Percentiles rank a stretch among this genome's conserved stretches.
Evolutionary conservation across 2,329 filamentous ascomycete species (phyloP).

Genomic region (Tolypocladium cylindrosporum): DNA sequence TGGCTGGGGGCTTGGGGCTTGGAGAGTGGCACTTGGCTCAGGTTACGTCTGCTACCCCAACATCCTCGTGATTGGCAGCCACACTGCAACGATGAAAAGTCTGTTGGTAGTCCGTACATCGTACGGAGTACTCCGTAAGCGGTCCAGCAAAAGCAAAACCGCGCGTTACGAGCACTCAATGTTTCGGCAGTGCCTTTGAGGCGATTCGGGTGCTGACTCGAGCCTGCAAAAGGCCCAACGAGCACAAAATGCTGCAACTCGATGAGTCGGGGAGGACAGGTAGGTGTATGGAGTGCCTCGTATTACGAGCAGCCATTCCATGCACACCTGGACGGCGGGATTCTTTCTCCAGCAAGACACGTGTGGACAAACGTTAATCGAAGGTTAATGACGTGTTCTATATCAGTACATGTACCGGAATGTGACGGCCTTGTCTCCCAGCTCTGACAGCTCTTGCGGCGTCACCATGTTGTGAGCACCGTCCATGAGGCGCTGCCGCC

Average conservation of each 20-base stretch:
- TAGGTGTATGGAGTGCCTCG: background rate
- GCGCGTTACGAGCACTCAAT: background rate
- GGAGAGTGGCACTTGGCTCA: background rate
- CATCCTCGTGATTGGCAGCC: background rate
- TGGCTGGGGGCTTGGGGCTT: background rate
- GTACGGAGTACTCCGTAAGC: background rate
- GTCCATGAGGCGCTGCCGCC: constrained; percentile 33
- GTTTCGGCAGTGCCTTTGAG: background rate
- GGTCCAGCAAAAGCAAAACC: background rate
- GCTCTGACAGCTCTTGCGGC: constrained; percentile 38
- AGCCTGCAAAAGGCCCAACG: background rate
- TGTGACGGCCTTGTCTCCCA: constrained; percentile 49
- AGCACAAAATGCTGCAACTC: background rate
- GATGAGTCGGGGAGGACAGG: background rate
- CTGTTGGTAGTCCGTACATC: no score
- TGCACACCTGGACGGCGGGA: background rate
- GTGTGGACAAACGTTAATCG: background rate
- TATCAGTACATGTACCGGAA: constrained; percentile 46
- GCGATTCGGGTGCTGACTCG: background rate
- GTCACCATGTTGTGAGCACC: constrained; percentile 14
- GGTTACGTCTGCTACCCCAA: background rate
- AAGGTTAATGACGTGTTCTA: background rate
- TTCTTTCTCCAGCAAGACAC: background rate
- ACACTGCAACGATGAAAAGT: background rate
- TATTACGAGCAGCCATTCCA: background rate